Evolutionary conservation across 129 eudicot genomes (phyloP), one percentile per base, ranked within the genome.

Genomic region (Pittosporum tobira): DNA sequence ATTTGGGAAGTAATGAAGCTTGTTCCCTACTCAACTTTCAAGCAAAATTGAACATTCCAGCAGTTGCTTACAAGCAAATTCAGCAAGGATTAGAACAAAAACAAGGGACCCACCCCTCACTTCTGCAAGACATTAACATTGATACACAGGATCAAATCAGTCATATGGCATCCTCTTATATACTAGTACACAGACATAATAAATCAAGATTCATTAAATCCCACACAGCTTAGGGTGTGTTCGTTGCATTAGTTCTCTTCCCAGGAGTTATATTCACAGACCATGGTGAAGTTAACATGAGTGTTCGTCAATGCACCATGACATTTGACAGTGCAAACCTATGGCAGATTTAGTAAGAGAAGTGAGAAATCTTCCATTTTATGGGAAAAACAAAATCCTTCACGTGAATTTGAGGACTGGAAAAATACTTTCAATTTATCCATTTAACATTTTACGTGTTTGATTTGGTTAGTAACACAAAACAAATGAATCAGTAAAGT

Each of bases 1-100:
- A 57, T 22, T 18, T 46, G 64, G 55, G 19, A 56, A 47, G 21
- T 25, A 48, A 55, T 19, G 15, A 57, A 6, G 44, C 44, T 59
- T 20, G 21, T 51, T n/a, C 31, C 38, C 46, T 47, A 21, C 72
- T 58, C 44, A 51, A 53, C 73, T 72, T 71, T 65, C 57, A 75
- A 80, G 79, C 69, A 15, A 61, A 51, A 27, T 27, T 21, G 16
- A 22, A 9, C 48, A 58, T 52, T 34, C 30, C 31, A 18, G 67
- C 24, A 59, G 52, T 67, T 71, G 74, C 71, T 79, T 74, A 59
- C 48, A 75, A 71, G 77, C 69, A 66, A 59, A 29, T 20, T 5
- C 19, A 48, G 31, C 28, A 29, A 66, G 31, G 22, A 59, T 59
- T 59, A 45, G 22, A 61, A 56, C 57, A 57, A n/a, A n/a, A n/a